These are phyloP conservation scores for Trametes meyenii DNA, from an alignment of 768 basidiomycete genomes.

Conservation along the genomic window DNA sequence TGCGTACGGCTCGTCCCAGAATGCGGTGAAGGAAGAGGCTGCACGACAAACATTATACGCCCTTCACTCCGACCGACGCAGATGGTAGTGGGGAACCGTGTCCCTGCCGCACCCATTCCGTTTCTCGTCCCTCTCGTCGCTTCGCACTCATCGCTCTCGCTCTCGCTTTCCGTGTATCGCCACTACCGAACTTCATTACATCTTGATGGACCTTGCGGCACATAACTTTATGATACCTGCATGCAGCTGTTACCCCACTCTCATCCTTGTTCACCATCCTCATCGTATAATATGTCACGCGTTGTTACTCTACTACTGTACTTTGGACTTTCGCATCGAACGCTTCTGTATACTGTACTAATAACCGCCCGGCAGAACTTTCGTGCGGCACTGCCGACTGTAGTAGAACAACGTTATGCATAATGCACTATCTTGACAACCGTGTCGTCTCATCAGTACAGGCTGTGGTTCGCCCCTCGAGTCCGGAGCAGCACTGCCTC, in stretches of 20 bases:
- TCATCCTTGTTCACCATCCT: neutral
- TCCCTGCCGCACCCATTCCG: neutral
- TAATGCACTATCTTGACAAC: constrained; percentile 6
- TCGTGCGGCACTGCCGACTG: neutral
- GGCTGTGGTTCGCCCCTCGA: neutral
- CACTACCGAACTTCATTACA: neutral
- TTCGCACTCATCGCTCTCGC: neutral
- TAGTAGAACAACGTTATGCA: neutral
- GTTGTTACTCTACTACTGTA: neutral
- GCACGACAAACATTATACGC: constrained; percentile 29
- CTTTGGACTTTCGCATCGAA: neutral
- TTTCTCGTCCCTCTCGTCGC: neutral
- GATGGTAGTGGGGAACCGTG: constrained; percentile 18
- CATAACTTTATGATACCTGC: neutral
- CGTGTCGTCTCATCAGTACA: neutral
- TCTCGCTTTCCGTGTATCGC: neutral
- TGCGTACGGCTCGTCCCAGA: constrained; percentile 23
- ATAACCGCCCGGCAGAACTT: neutral
- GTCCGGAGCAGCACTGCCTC: neutral
- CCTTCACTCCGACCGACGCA: constrained; percentile 25
- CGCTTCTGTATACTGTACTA: constrained; percentile 1
- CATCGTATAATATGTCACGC: neutral
- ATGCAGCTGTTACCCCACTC: neutral
- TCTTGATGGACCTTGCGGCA: neutral
- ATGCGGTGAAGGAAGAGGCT: constrained; percentile 32